Base-by-base conservation (phyloP, 2,329 filamentous ascomycete species). In the Macrophomina phaseolina region DNA sequence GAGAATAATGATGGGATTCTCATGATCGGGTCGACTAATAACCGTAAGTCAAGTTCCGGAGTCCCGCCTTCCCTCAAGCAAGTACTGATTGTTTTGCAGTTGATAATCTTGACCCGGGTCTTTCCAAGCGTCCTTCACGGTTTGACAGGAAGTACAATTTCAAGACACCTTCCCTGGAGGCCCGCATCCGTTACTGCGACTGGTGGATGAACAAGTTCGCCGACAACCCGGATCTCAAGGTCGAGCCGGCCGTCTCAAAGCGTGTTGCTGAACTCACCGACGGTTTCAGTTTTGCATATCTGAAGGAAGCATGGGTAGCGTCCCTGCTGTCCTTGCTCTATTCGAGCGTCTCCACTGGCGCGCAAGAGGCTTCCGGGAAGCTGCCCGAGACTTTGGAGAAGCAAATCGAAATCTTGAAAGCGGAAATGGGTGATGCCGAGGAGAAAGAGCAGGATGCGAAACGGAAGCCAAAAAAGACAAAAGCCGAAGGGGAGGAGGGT, bases 1-100 rank as follows among this genome's bases (percentile, higher is more conserved):
- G 86, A 87, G 71, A 85, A 82, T 69, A 92, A 92, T 69, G 87
- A 91, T 69, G 90, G 90, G 11, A 90, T 91, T 63, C 85, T 91
- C 71, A 90, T 92, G 79, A 82, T 90, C 34, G 88, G 86, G 36
- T 87, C 84, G 64, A 90, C 89, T 0, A 90, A 90, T 72, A 81
- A 84, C 70, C 81, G 58, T 49, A 28, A 49, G 58, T 49, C 32
- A 49, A 23, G 9, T 91, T 28, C 36, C 0, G 8, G 36, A 23
- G 23, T 23, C 23, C 23, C 23, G 23, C 23, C 23, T 6, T 5
- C 3, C 14, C 34, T 0, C 1, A 1, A 1, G 28, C 7, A 12
- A n/a, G 9, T 8, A 42, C 82, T 62, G 8, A 62, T 18, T 1
- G 6, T 7, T 2, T 5, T 18, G 18, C 45, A 62, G 58, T 64